phyloP scores from a whole-genome alignment of 176 grass and related monocot species.

The Otatea glauca region DNA sequence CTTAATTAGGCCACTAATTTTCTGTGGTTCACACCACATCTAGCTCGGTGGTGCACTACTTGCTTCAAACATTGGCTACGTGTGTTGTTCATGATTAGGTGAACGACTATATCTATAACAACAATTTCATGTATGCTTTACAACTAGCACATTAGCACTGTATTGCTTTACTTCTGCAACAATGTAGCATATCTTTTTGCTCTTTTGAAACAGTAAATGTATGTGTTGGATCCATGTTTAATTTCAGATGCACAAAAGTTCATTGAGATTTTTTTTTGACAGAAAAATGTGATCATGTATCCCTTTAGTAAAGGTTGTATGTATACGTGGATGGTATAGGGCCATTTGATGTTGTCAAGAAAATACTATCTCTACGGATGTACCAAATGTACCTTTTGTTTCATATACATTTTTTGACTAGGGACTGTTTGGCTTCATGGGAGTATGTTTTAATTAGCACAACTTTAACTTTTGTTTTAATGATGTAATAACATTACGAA shows the following conservation, averaged over 20 bases:
- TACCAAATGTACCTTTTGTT: background rate
- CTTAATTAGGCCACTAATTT: background rate
- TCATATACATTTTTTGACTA: background rate
- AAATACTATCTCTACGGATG: background rate
- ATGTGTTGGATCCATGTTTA: background rate
- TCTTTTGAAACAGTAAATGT: background rate
- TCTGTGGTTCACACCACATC: background rate
- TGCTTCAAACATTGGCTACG: background rate
- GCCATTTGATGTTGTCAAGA: background rate
- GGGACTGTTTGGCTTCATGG: background rate
- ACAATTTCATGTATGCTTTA: background rate
- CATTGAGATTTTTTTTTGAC: background rate
- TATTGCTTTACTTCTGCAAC: background rate
- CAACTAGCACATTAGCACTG: background rate
- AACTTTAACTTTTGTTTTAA: background rate
- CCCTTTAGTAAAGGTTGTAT: background rate
- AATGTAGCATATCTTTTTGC: background rate
- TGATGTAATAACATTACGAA: background rate
- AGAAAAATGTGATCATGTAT: slow-evolving; percentile 4
- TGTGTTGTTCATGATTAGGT: background rate
- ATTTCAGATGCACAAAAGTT: background rate
- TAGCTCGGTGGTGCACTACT: background rate
- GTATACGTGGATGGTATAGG: slow-evolving; percentile 7
- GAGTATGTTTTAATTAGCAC: background rate
- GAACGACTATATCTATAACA: background rate